Percentiles rank a stretch among this genome's conserved stretches.
These are phyloP conservation scores for Alternaria sp. DNA, from an alignment of 2,329 filamentous ascomycete genomes.

Conservation along the genomic window DNA sequence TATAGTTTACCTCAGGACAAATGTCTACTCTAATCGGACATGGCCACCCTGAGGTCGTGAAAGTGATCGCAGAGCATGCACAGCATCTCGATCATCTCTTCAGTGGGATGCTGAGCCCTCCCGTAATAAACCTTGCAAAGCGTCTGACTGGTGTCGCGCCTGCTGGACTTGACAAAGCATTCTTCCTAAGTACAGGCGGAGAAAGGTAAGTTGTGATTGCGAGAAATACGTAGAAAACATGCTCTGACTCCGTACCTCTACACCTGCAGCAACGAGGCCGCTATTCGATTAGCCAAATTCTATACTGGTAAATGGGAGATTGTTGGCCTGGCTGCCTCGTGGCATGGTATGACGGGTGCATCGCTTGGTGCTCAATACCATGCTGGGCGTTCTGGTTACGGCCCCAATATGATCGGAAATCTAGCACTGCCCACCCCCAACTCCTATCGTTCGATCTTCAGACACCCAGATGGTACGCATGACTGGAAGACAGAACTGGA, in stretches of 20 bases:
- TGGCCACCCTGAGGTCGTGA: constrained; percentile 44
- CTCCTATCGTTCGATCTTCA: constrained; percentile 68
- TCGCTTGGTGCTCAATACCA: constrained; percentile 64
- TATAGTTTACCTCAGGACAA: constrained; percentile 19
- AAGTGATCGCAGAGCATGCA: constrained; percentile 38
- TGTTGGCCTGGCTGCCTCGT: constrained; percentile 65
- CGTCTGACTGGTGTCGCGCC: constrained; percentile 36
- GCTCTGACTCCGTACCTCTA: neutral
- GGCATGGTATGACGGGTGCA: constrained; percentile 67
- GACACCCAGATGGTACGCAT: constrained; percentile 65
- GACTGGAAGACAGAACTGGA: constrained; percentile 72
- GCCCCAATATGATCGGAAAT: constrained; percentile 62
- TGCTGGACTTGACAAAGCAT: constrained; percentile 42
- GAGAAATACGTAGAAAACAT: neutral
- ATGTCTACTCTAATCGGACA: constrained; percentile 37
- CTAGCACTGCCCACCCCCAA: constrained; percentile 67
- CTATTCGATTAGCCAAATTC: constrained; percentile 70
- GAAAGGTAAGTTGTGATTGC: constrained; percentile 24
- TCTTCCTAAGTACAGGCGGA: constrained; percentile 47
- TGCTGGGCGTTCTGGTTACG: constrained; percentile 59
- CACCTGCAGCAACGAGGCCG: constrained; percentile 59
- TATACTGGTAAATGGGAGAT: constrained; percentile 72
- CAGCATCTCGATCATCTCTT: constrained; percentile 45
- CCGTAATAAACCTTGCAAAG: constrained; percentile 44
- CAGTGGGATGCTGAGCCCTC: constrained; percentile 48